Conservation (phyloP, 192 early-diverging fungal species). For the Chytriomyces hyalinus region DNA sequence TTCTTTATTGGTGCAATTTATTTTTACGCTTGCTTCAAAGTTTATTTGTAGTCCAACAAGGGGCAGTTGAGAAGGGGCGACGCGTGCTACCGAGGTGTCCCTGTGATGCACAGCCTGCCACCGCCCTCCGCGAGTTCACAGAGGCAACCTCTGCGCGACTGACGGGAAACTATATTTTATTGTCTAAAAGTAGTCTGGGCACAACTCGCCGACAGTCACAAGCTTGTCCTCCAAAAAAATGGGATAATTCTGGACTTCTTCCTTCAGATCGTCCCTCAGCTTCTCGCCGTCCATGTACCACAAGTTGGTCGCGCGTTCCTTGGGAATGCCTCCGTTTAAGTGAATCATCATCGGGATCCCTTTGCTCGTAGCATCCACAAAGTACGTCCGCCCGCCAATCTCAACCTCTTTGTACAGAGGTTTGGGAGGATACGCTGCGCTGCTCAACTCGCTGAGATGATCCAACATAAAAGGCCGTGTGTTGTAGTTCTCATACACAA, state of each 20-base stretch:
- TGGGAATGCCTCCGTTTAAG: constrained; percentile 19
- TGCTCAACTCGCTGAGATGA: constrained; percentile 2
- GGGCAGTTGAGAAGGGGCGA: too few species aligned
- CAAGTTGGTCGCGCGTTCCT: background rate
- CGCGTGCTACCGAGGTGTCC: too few species aligned
- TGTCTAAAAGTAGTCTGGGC: background rate
- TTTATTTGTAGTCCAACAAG: too few species aligned
- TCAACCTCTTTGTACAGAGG: background rate
- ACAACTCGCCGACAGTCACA: background rate
- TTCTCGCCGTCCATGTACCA: background rate
- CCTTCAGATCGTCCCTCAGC: background rate
- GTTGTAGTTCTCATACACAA: background rate
- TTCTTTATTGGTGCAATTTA: too few species aligned
- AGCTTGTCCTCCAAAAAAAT: background rate
- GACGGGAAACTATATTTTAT: too few species aligned
- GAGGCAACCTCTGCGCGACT: too few species aligned
- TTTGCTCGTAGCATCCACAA: background rate
- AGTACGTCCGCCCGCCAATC: background rate
- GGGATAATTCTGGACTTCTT: background rate
- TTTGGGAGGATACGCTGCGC: background rate
- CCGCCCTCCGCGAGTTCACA: too few species aligned
- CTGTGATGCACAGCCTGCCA: too few species aligned
- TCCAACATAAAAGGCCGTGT: background rate
- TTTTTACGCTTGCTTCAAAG: too few species aligned
- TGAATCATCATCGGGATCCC: constrained; percentile 21